Conservation (phyloP, 1,139 yeast species). For the Pichia sp. region DNA sequence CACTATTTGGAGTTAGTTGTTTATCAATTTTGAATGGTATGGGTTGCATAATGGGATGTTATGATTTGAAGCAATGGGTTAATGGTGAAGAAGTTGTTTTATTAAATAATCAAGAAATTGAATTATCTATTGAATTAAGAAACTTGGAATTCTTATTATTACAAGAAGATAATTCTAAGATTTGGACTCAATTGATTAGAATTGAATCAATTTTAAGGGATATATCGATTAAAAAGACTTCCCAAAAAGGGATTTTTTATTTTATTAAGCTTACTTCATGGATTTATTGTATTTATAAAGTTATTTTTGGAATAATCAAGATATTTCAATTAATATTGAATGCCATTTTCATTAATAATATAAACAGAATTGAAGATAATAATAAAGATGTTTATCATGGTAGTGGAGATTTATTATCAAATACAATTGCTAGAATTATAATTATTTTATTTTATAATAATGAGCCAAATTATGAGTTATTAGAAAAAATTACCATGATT, state of each 20-base stretch:
- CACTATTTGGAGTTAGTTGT: constrained; percentile 45
- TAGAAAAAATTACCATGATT: constrained; percentile 55
- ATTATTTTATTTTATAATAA: not conserved
- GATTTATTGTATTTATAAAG: constrained; percentile 59
- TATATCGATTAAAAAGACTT: not conserved
- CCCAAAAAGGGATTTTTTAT: not conserved
- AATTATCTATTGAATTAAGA: constrained; percentile 19
- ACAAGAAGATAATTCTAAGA: not conserved
- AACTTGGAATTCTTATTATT: not conserved
- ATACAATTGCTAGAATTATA: constrained; percentile 51
- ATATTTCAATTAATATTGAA: constrained; percentile 2
- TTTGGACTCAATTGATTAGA: constrained; percentile 5
- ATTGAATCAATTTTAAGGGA: constrained; percentile 13
- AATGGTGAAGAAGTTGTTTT: constrained; percentile 16
- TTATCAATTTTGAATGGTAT: constrained; percentile 47
- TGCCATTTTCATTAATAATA: not conserved
- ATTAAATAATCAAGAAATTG: constrained; percentile 9
- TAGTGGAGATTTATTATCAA: constrained; percentile 55
- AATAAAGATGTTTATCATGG: constrained; percentile 15
- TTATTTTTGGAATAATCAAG: constrained; percentile 32
- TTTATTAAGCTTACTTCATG: constrained; percentile 35
- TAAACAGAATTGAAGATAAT: constrained; percentile 20
- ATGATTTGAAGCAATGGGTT: constrained; percentile 16
- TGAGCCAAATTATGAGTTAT: constrained; percentile 28
- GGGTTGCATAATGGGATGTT: constrained; percentile 44